phyloP scores from a whole-genome alignment of 805 yeast genomes.

The Suhomyces xylopsoci region DNA sequence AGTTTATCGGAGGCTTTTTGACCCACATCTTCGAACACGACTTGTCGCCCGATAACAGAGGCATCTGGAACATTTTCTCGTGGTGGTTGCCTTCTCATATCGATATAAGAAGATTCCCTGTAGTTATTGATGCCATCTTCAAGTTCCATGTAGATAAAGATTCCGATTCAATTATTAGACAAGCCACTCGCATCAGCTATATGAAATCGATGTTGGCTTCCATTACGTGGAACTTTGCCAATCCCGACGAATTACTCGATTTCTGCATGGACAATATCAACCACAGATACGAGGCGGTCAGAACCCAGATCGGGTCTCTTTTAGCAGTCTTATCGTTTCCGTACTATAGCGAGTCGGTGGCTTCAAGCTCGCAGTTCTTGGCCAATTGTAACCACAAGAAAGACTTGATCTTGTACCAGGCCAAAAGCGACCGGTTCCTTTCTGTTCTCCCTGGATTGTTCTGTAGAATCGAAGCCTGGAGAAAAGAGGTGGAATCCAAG shows the following conservation, averaged over 20 bases:
- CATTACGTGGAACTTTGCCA: conserved; percentile 54
- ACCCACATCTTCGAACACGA: conserved; percentile 49
- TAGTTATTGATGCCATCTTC: conserved; percentile 44
- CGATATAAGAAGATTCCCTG: conserved; percentile 65
- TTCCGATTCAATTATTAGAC: conserved; percentile 62
- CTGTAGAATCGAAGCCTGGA: conserved; percentile 39
- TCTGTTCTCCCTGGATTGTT: conserved; percentile 43
- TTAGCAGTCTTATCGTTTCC: conserved; percentile 46
- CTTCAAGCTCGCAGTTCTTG: conserved; percentile 39
- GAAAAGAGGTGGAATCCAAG: conserved; percentile 32
- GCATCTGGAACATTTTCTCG: conserved; percentile 71
- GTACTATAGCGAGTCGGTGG: conserved; percentile 41
- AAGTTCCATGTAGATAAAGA: conserved; percentile 46
- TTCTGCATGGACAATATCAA: conserved; percentile 48
- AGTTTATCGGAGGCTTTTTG: conserved; percentile 44
- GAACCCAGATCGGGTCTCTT: conserved; percentile 63
- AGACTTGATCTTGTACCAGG: conserved; percentile 32
- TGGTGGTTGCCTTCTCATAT: conserved; percentile 71
- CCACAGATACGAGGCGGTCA: conserved; percentile 71
- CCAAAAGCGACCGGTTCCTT: conserved; percentile 21
- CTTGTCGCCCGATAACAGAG: conserved; percentile 68
- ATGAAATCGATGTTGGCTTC: conserved; percentile 49
- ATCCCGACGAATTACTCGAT: conserved; percentile 42
- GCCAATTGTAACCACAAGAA: conserved; percentile 27
- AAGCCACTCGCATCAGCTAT: conserved; percentile 58